phyloP scores from a whole-genome alignment of 2,329 filamentous ascomycete species.

The Colletotrichum liaoningense region DNA sequence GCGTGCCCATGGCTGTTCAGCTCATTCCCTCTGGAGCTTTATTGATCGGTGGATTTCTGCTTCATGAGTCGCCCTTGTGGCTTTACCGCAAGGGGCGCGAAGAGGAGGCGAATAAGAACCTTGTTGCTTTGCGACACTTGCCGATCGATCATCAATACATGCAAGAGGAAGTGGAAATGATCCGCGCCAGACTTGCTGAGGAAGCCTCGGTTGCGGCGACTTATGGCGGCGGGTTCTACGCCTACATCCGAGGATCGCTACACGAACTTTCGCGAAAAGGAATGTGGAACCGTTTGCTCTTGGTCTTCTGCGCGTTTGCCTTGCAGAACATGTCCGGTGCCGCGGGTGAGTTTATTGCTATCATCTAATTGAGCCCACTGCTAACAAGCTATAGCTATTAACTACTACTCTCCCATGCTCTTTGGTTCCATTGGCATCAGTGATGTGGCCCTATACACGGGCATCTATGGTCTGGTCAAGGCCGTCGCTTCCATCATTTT shows the following conservation, averaged over 20 bases:
- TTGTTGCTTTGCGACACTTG: conserved; percentile 57
- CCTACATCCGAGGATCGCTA: conserved; percentile 48
- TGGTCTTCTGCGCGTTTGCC: conserved; percentile 52
- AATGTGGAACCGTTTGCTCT: conserved; percentile 52
- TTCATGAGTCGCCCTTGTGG: conserved; percentile 42
- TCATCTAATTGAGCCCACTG: not conserved
- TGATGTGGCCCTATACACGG: conserved; percentile 58
- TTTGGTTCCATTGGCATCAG: conserved; percentile 58
- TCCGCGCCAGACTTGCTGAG: conserved; percentile 49
- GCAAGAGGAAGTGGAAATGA: conserved; percentile 60
- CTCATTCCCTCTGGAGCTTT: conserved; percentile 56
- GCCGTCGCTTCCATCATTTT: conserved; percentile 54
- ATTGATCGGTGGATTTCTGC: conserved; percentile 56
- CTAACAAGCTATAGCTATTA: conserved; percentile 47
- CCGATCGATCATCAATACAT: conserved; percentile 54
- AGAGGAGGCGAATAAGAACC: conserved; percentile 45
- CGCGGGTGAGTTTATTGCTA: conserved; percentile 41
- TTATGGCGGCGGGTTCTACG: conserved; percentile 47
- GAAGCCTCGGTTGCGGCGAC: conserved; percentile 46
- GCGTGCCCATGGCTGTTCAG: conserved; percentile 61
- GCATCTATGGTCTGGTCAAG: conserved; percentile 62
- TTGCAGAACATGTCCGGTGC: conserved; percentile 55
- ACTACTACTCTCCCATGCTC: conserved; percentile 56
- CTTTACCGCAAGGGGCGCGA: conserved; percentile 38
- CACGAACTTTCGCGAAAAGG: conserved; percentile 50